Evolutionary conservation across 768 basidiomycete species (phyloP).

Genomic region (Naganishia kalamii): DNA sequence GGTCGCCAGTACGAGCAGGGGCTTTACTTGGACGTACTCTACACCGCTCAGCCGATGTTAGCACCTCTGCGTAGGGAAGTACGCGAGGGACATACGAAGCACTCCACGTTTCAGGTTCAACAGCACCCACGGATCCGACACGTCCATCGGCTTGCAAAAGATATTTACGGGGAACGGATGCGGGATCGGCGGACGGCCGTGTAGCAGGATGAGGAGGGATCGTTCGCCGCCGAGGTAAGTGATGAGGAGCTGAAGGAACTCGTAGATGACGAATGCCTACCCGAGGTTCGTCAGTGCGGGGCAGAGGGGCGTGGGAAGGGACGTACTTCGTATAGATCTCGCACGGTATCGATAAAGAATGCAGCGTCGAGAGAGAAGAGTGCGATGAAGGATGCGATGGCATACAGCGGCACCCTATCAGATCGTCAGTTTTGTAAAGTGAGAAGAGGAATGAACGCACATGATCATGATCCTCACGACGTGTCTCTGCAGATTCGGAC

Average conservation of each 20-base stretch:
- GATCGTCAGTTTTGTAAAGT: not conserved
- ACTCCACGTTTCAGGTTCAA: constrained; percentile 92
- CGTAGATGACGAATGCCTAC: constrained; percentile 48
- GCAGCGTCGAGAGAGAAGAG: constrained; percentile 90
- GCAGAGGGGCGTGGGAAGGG: not conserved
- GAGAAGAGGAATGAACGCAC: constrained; percentile 51
- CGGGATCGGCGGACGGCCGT: constrained; percentile 79
- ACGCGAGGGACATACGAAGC: constrained; percentile 58
- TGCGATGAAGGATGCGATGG: constrained; percentile 80
- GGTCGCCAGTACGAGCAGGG: constrained; percentile 74
- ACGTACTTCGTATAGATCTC: constrained; percentile 88
- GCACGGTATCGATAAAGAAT: constrained; percentile 87
- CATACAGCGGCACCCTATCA: constrained; percentile 67
- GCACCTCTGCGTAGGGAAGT: not conserved
- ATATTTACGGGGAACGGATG: constrained; percentile 79
- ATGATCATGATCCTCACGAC: constrained; percentile 94
- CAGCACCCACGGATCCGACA: constrained; percentile 90
- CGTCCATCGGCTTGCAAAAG: constrained; percentile 80
- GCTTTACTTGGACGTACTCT: constrained; percentile 99
- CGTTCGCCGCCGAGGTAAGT: constrained; percentile 71
- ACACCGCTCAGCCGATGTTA: not conserved
- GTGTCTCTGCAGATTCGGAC: constrained; percentile 56
- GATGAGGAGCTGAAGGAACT: constrained; percentile 42
- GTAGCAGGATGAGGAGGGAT: constrained; percentile 80
- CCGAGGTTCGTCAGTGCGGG: not conserved